Evolutionary conservation across 768 basidiomycete species (phyloP).

Genomic region (Rhizopogon vulgaris): DNA sequence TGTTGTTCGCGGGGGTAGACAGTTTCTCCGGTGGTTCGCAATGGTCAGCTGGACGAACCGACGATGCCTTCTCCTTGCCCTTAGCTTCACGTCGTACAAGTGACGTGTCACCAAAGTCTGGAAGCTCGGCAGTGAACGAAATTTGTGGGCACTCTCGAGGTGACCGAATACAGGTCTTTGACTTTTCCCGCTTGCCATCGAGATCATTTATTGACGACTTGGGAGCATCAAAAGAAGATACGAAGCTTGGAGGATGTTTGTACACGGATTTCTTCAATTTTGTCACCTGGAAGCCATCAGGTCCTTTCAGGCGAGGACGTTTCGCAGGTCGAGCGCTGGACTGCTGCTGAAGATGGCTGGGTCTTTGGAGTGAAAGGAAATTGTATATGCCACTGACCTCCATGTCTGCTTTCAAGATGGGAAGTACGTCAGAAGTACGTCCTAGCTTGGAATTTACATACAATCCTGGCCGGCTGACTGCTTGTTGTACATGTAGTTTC

Average conservation of each 20-base stretch:
- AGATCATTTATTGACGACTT: neutral
- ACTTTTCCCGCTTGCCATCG: neutral
- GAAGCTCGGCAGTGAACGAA: constrained; percentile 7
- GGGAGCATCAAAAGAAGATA: constrained; percentile 19
- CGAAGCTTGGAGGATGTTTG: constrained; percentile 17
- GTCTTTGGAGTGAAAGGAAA: neutral
- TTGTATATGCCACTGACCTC: neutral
- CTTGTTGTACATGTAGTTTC: too few relatives aligned
- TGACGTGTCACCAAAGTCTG: neutral
- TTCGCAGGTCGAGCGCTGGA: constrained; percentile 2
- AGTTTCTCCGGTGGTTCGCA: neutral
- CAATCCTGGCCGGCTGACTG: too few relatives aligned
- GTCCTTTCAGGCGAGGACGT: constrained; percentile 12
- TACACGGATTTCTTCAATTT: constrained; percentile 10
- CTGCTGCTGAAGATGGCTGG: neutral
- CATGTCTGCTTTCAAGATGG: neutral
- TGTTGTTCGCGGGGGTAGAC: neutral
- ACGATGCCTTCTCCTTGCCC: neutral
- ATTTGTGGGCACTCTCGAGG: constrained; percentile 14
- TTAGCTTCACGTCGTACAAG: neutral
- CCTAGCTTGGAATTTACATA: neutral
- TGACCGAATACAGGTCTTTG: neutral
- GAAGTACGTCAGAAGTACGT: neutral
- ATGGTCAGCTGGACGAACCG: neutral
- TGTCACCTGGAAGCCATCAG: constrained; percentile 23